Percentiles rank a stretch among this genome's conserved stretches.
Evolutionary conservation across 495 filamentous ascomycete species (phyloP).

Genomic region (Lineolata rhizophorae): DNA sequence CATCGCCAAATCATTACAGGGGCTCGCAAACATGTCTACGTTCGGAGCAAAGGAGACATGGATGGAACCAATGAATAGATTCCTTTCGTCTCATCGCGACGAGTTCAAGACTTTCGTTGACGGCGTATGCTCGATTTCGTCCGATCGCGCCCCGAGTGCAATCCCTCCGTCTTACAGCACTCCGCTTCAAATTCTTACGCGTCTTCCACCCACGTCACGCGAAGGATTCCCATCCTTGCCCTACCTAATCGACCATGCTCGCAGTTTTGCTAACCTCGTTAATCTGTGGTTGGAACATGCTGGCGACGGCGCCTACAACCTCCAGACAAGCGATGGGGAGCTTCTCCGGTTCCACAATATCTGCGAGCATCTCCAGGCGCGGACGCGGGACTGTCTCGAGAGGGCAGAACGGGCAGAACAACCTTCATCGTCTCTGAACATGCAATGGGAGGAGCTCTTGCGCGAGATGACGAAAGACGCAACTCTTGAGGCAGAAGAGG

Average conservation of each 20-base stretch:
- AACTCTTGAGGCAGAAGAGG: no score
- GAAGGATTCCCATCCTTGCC: slow-evolving; percentile 92
- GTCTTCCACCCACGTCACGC: slow-evolving; percentile 57
- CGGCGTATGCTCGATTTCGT: slow-evolving; percentile 55
- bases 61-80: slow-evolving; percentile 98
- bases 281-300: slow-evolving; percentile 62
- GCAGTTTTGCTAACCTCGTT: slow-evolving; percentile 73
- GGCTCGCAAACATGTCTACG: slow-evolving; percentile 75
- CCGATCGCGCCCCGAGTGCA: slow-evolving; percentile 29
- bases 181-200: slow-evolving; percentile 71
- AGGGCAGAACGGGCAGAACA: slow-evolving; percentile 51
- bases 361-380: slow-evolving; percentile 46
- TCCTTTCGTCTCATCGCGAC: slow-evolving; percentile 37
- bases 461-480: no score
- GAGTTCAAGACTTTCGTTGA: slow-evolving; percentile 80
- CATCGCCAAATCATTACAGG: slow-evolving; percentile 89
- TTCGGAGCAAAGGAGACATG: slow-evolving; percentile 92
- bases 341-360: slow-evolving; percentile 49
- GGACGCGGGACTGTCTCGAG: slow-evolving; percentile 48
- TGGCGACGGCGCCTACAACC: slow-evolving; percentile 22
- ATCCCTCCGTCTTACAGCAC: slow-evolving; percentile 68
- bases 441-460: slow-evolving; percentile 56
- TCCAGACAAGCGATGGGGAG: slow-evolving; percentile 29
- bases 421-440: slow-evolving; percentile 32
- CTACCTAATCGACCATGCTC: slow-evolving; percentile 78